A percentile compares a stretch with the other conserved stretches of the same genome.
phyloP scores from a whole-genome alignment of 2,329 filamentous ascomycete genomes.

The Xylariaceae sp. region DNA sequence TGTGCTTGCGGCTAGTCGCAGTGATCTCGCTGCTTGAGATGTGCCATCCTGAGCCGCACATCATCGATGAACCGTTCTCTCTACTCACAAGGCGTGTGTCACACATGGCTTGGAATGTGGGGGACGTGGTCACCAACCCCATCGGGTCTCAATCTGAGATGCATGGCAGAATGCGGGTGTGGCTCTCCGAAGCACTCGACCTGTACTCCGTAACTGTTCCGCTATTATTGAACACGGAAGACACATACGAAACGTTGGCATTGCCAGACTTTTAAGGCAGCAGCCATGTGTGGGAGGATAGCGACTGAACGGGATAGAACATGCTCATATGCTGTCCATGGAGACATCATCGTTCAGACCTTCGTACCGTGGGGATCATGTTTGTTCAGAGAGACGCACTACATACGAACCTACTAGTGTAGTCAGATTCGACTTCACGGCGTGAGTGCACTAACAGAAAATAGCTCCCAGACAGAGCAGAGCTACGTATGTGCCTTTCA shows the following conservation, averaged over 20 bases:
- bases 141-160: not conserved
- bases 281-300: not conserved
- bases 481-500: not conserved
- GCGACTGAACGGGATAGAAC: not conserved
- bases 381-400: not conserved
- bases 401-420: not conserved
- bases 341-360: not conserved
- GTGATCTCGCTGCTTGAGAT: slow-evolving; percentile 13
- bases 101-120: slow-evolving; percentile 6
- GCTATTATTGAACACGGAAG: too few species aligned
- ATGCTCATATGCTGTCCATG: not conserved
- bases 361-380: not conserved
- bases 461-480: not conserved
- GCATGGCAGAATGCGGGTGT: not conserved
- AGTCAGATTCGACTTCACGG: not conserved
- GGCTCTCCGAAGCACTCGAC: not conserved
- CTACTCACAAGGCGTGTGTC: not conserved
- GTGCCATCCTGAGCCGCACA: not conserved
- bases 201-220: not conserved
- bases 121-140: not conserved
- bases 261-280: not conserved
- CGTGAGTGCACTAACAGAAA: not conserved
- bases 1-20: slow-evolving; percentile 49
- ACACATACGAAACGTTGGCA: not conserved
- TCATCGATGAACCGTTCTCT: not conserved